Percentiles rank a stretch among this genome's conserved stretches.
phyloP scores from a whole-genome alignment of 345 rosid genomes.

The Cardamine resedifolia region DNA sequence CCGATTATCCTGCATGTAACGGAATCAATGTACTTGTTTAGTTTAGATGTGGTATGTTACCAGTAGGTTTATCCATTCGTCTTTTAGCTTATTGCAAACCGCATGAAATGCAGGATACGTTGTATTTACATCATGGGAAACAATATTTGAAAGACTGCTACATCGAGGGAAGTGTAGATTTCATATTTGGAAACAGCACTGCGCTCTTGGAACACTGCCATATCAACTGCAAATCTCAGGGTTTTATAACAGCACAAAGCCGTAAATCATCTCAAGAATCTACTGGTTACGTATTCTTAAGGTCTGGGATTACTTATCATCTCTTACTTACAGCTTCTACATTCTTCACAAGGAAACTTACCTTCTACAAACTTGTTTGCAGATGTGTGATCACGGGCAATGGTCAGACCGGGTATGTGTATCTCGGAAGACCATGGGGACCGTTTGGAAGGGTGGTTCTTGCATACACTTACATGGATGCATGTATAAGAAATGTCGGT shows the following conservation, averaged over 20 bases:
- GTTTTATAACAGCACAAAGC: constrained; percentile 90
- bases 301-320: constrained; percentile 40
- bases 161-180: constrained; percentile 90
- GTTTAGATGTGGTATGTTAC: background rate
- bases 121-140: constrained; percentile 89
- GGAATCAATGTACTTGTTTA: background rate
- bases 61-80: background rate
- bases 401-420: constrained; percentile 56
- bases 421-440: constrained; percentile 97
- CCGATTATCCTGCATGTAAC: background rate
- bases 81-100: background rate
- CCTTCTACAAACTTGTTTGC: constrained; percentile 22
- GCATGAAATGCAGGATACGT: constrained; percentile 63
- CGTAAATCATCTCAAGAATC: constrained; percentile 92
- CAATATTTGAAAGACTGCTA: constrained; percentile 89
- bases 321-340: background rate
- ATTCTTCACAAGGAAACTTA: background rate
- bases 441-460: constrained; percentile 91
- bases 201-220: constrained; percentile 96
- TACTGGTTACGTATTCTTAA: constrained; percentile 88
- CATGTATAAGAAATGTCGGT: constrained; percentile 61
- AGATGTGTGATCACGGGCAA: constrained; percentile 93
- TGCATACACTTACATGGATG: constrained; percentile 82
- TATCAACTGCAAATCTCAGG: constrained; percentile 87
- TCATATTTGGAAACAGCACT: constrained; percentile 94